phyloP scores from a whole-genome alignment of 345 rosid species.

The Trapa incisa region DNA sequence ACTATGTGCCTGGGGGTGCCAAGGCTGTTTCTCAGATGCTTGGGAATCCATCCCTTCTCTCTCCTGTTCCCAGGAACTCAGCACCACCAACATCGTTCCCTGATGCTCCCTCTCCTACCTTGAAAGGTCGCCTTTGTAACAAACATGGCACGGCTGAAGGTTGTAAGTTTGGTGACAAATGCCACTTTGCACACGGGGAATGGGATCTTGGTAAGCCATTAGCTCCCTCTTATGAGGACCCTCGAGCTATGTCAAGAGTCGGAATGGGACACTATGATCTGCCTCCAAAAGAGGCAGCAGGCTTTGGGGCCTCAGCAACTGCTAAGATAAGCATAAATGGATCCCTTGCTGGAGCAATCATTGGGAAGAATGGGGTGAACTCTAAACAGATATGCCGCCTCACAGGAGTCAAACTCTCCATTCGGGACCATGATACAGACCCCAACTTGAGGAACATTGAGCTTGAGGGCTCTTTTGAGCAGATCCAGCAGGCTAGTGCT shows the following conservation, averaged over 20 bases:
- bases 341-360: conserved; percentile 86
- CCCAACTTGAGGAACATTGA: conserved; percentile 78
- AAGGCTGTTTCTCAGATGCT: conserved; percentile 75
- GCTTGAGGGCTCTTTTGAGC: conserved; percentile 91
- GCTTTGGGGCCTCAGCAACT: conserved; percentile 86
- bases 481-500: conserved; percentile 85
- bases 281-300: conserved; percentile 43
- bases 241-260: conserved; percentile 43
- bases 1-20: conserved; percentile 90
- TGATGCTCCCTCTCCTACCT: conserved; percentile 37
- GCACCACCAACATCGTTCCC: conserved; percentile 39
- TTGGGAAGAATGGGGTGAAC: conserved; percentile 87
- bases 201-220: conserved; percentile 66
- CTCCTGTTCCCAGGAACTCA: conserved; percentile 42
- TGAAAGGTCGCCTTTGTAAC: conserved; percentile 58
- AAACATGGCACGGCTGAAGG: conserved; percentile 68
- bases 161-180: conserved; percentile 72
- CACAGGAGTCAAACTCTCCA: conserved; percentile 85
- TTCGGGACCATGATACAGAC: conserved; percentile 72
- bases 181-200: conserved; percentile 78
- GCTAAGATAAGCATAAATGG: conserved; percentile 88
- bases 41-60: conserved; percentile 39
- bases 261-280: conserved; percentile 36
- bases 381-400: conserved; percentile 80
- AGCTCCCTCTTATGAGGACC: conserved; percentile 44